Evolutionary conservation across 2,329 filamentous ascomycete genomes (phyloP).

Genomic region (Hansfordia pulvinata): DNA sequence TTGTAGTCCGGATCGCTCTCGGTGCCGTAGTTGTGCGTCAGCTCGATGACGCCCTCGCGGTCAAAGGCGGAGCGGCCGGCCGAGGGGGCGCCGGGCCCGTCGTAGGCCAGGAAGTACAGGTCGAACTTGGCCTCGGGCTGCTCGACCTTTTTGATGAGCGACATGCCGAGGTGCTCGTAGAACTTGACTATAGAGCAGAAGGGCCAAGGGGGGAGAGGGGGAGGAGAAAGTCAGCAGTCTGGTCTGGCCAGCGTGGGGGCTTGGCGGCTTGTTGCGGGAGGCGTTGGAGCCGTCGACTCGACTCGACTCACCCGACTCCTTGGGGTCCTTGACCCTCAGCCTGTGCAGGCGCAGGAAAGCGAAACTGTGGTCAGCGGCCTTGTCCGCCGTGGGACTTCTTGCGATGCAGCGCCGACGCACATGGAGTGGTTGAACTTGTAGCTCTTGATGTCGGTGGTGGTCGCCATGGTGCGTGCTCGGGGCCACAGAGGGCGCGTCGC

Average conservation of each 20-base stretch:
- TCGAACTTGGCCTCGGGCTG: constrained; percentile 87
- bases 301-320: constrained; percentile 47
- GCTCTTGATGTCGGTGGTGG: constrained; percentile 56
- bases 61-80: constrained; percentile 60
- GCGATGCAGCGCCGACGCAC: constrained; percentile 27
- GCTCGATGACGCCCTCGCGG: constrained; percentile 79
- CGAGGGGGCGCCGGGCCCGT: constrained; percentile 62
- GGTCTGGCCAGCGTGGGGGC: constrained; percentile 1
- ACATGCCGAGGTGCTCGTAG: constrained; percentile 88
- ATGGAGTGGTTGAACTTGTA: constrained; percentile 90
- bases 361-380: constrained; percentile 6
- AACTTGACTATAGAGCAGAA: constrained; percentile 53
- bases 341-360: constrained; percentile 28
- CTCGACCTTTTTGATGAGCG: constrained; percentile 63
- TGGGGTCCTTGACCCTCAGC: constrained; percentile 90
- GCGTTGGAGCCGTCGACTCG: too few relatives aligned
- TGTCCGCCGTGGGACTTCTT: not conserved
- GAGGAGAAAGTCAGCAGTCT: not conserved
- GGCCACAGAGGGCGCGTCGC: too few relatives aligned
- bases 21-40: constrained; percentile 77
- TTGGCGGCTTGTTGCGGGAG: too few relatives aligned
- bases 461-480: too few relatives aligned
- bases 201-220: too few relatives aligned
- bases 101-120: constrained; percentile 89
- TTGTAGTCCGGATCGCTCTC: constrained; percentile 73